Evolutionary conservation across 805 yeast genomes (phyloP), one percentile per base, ranked within the genome.

Genomic region (Jamesozyma spencerorum): DNA sequence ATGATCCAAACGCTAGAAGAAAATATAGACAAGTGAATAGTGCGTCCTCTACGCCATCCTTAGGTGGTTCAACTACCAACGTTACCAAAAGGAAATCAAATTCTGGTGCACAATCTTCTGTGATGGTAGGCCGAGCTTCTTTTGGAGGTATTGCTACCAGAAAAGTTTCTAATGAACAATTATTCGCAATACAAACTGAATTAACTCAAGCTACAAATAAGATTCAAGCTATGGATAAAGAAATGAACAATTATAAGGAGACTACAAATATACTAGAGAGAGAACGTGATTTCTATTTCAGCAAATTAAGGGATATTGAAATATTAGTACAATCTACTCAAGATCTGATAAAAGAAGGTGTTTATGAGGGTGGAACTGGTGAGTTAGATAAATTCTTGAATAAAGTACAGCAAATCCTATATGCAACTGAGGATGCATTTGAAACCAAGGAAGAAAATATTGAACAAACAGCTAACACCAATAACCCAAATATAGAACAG

Each of bases 271-370:
- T 79, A 12, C 65, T 85, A 37, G 85, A 81, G 53, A 74, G 83
- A 1, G 97, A 92, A 58, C 75, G 97, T 47, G 83, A 85, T 59
- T 86, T 90, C 54, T 92, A 92, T 60, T 90, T 85, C 64, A 79
- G 82, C 54, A 92, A 90, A 63, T 67, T 92, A 39, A 72, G 95
- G 47, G 94, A 85, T 44, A 84, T 92, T 41, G 98, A 92, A 61
- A 76, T 85, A 20, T 63, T 88, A 36, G 74, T 81, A 19, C 86
- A 82, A 53, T 73, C 79, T 18, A 69, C 78, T 10, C 71, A 69
- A 38, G 81, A 77, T 39, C 70, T 73, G 39, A 57, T 74, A 36
- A 64, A 72, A 22, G 68, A 63, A 36, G 64, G 65, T n/a, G 59
- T 58, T 8, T 63, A 66, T 31, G 60, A 59, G 20, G 53, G 39